Evolutionary conservation across 257 asterid genomes (phyloP), one percentile per base, ranked within the genome.

Genomic region (Fraxinus americana): DNA sequence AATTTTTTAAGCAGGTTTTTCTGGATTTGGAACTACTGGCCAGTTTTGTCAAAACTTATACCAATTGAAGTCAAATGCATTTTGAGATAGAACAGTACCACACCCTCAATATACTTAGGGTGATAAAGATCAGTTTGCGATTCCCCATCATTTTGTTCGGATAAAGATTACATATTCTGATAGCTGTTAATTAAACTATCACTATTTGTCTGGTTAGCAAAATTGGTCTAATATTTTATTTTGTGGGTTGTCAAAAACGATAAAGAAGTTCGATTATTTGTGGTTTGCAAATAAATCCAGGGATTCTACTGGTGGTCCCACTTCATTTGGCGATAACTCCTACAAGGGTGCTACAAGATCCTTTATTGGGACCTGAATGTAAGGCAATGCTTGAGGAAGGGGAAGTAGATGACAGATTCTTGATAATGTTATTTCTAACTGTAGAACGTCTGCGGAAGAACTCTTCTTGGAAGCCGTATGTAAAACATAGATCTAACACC

Each of bases 401-500:
- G 52, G 87, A 85, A 80, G 96, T 90, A 30, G 98, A 95, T 84
- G 99, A 93, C 78, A 81, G 98, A 48, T 88, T 95, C 87, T 83
- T 93, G 90, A 79, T 95, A 45, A 89, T 92, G 85, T 77, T 93
- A 88, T 95, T 93, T 87, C 86, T 95, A 59, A 90, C 87, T 4
- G 94, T 95, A 80, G 97, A 95, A 81, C 97, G 91, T 73, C 84
- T 85, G 25, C 87, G 98, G 50, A 87, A 83, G 82, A 89, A 87
- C 88, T 92, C 97, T 48, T 75, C 92, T 10, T 91, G 99, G 98
- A 92, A 92, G 86, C 97, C 98, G 99, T 95, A 85, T 54, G 97
- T 86, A 48, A 38, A 48, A 32, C 45, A 59, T 73, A 66, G 38
- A 48, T 36, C 54, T 16, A 23, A 25, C 21, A 63, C 35, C 69